Evolutionary conservation across 1,284 basidiomycete species (phyloP).

Genomic region (Ceratobasidium sp.): DNA sequence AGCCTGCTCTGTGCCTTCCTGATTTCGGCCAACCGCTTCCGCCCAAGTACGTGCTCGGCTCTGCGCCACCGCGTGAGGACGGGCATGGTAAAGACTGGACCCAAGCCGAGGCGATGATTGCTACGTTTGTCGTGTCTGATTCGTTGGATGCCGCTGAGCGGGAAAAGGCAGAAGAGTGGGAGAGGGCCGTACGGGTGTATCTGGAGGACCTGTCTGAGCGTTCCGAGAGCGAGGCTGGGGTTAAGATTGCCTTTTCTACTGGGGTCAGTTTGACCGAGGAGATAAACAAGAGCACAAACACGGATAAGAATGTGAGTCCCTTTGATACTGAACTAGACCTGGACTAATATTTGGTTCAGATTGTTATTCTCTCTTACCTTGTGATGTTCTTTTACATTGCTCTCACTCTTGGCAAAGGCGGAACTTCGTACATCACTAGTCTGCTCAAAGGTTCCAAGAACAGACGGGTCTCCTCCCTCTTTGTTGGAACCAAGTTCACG

Average conservation of each 20-base stretch:
- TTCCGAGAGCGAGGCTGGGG: constrained; percentile 62
- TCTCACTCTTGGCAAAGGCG: constrained; percentile 79
- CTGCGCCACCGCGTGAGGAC: constrained; percentile 61
- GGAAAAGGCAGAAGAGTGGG: constrained; percentile 88
- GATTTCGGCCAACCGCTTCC: constrained; percentile 92
- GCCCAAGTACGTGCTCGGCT: constrained; percentile 89
- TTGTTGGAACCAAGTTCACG: constrained; percentile 88
- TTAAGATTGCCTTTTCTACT: constrained; percentile 86
- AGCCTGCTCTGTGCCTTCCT: constrained; percentile 88
- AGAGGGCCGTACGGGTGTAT: constrained; percentile 72
- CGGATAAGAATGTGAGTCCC: constrained; percentile 62
- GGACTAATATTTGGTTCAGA: constrained; percentile 58
- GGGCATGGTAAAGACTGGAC: constrained; percentile 63
- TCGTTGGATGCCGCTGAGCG: constrained; percentile 71
- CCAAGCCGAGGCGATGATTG: constrained; percentile 81
- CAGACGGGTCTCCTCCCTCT: constrained; percentile 52
- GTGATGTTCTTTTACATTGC: constrained; percentile 98
- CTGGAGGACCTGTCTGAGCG: constrained; percentile 61
- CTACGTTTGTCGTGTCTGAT: constrained; percentile 88
- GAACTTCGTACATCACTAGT: constrained; percentile 43
- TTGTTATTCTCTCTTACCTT: constrained; percentile 92
- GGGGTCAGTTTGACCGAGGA: constrained; percentile 94
- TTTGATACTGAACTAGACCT: background rate
- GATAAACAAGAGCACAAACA: constrained; percentile 96
- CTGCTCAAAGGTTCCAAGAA: constrained; percentile 41